These are phyloP conservation scores for Ustulina deusta DNA, from an alignment of 2,329 filamentous ascomycete genomes.

Conservation along the genomic window DNA sequence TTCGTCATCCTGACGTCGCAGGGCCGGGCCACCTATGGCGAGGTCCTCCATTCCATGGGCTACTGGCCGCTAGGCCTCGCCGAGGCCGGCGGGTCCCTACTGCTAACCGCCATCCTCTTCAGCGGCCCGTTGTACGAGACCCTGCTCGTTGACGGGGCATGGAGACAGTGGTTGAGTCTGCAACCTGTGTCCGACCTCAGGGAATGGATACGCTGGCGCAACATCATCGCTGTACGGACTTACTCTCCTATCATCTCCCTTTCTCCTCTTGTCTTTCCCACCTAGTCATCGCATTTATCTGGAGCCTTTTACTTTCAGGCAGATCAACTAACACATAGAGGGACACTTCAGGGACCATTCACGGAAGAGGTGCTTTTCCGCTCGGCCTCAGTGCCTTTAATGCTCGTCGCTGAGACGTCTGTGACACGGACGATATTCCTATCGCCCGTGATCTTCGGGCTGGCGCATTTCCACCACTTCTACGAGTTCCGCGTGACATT, in stretches of 20 bases:
- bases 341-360: constrained; percentile 74
- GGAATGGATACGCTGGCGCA: constrained; percentile 87
- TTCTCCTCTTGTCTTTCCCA: constrained; percentile 6
- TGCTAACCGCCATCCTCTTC: constrained; percentile 83
- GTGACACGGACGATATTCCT: constrained; percentile 76
- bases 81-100: constrained; percentile 73
- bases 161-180: constrained; percentile 72
- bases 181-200: constrained; percentile 67
- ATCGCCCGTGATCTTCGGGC: constrained; percentile 89
- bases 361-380: constrained; percentile 97
- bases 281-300: constrained; percentile 2
- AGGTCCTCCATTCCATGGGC: constrained; percentile 77
- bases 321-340: background rate
- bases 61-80: constrained; percentile 79
- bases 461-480: constrained; percentile 94
- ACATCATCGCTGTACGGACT: constrained; percentile 80
- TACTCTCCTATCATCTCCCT: background rate
- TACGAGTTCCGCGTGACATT: constrained; percentile 91
- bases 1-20: constrained; percentile 72
- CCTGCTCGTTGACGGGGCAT: constrained; percentile 77
- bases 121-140: constrained; percentile 85
- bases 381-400: constrained; percentile 83
- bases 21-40: constrained; percentile 61
- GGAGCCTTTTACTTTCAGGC: background rate
- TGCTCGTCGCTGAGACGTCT: constrained; percentile 76